These are phyloP conservation scores for Botrytis deweyae DNA, from an alignment of 2,329 filamentous ascomycete genomes.

Conservation along the genomic window DNA sequence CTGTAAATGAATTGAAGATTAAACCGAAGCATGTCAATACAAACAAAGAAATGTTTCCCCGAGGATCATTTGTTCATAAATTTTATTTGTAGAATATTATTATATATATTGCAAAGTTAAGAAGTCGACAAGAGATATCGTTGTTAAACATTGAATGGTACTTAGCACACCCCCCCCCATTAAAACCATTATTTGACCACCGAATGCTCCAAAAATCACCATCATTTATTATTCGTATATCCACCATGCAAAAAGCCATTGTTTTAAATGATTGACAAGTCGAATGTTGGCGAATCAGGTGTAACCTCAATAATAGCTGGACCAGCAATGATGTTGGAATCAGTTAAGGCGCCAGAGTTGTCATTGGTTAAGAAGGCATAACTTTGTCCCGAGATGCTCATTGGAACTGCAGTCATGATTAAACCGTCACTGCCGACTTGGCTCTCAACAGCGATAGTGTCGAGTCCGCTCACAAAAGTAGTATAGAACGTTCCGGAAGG, in stretches of 20 bases:
- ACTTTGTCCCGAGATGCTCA: constrained; percentile 41
- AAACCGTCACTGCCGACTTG: constrained; percentile 34
- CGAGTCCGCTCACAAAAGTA: constrained; percentile 40
- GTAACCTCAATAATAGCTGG: constrained; percentile 41
- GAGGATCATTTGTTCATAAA: not conserved
- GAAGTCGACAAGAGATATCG: not conserved
- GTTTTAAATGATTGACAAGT: constrained; percentile 27
- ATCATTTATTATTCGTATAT: too few species aligned
- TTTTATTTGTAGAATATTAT: not conserved
- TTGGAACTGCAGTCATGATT: constrained; percentile 37
- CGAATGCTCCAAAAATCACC: not conserved
- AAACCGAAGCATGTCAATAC: not conserved
- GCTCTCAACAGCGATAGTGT: constrained; percentile 40
- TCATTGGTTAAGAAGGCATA: constrained; percentile 45
- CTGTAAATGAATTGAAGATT: not conserved
- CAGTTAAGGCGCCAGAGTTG: constrained; percentile 40
- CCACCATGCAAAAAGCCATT: not conserved
- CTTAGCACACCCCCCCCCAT: not conserved
- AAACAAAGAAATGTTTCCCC: not conserved
- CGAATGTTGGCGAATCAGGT: constrained; percentile 33
- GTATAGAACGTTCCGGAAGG: constrained; percentile 38
- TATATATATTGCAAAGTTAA: not conserved
- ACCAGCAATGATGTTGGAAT: constrained; percentile 43
- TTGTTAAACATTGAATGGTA: not conserved
- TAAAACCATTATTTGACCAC: not conserved